Evolutionary conservation across 805 yeast genomes (phyloP).

Genomic region (Lipomyces orientalis): DNA sequence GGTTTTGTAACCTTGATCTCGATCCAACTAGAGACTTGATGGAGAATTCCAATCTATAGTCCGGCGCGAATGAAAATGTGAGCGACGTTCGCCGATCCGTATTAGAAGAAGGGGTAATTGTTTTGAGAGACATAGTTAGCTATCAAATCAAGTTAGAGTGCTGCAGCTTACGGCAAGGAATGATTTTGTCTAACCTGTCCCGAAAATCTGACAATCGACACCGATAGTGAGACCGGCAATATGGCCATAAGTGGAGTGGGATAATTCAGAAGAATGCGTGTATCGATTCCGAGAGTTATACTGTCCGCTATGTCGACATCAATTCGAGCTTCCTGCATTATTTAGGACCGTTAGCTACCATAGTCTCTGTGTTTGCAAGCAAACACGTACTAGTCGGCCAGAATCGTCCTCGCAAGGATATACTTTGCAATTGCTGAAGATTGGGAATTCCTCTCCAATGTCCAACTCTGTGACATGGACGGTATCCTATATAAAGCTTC

Average conservation of each 20-base stretch:
- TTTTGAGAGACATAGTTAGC: conserved; percentile 68
- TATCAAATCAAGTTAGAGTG: not conserved
- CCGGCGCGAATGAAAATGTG: conserved; percentile 90
- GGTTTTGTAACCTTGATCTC: conserved; percentile 86
- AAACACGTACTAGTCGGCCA: conserved; percentile 48
- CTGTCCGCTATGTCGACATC: conserved; percentile 91
- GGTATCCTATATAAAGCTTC: conserved; percentile 52
- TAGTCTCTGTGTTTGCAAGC: not conserved
- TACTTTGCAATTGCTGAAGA: conserved; percentile 90
- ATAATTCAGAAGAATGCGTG: conserved; percentile 75
- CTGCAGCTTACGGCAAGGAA: not conserved
- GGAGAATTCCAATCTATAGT: conserved; percentile 84
- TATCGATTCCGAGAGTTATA: conserved; percentile 82
- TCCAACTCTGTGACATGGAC: conserved; percentile 85
- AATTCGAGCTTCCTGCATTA: conserved; percentile 74
- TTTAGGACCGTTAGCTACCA: not conserved
- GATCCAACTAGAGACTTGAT: conserved; percentile 92
- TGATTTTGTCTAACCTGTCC: conserved; percentile 59
- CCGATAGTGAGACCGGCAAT: conserved; percentile 81
- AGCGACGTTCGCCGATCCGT: conserved; percentile 59
- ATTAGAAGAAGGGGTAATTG: conserved; percentile 24
- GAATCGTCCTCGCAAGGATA: conserved; percentile 59
- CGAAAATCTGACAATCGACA: conserved; percentile 87
- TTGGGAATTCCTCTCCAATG: conserved; percentile 94
- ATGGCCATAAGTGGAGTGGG: conserved; percentile 86